phyloP scores from a whole-genome alignment of 1,284 basidiomycete genomes.

The Malassezia brasiliensis region DNA sequence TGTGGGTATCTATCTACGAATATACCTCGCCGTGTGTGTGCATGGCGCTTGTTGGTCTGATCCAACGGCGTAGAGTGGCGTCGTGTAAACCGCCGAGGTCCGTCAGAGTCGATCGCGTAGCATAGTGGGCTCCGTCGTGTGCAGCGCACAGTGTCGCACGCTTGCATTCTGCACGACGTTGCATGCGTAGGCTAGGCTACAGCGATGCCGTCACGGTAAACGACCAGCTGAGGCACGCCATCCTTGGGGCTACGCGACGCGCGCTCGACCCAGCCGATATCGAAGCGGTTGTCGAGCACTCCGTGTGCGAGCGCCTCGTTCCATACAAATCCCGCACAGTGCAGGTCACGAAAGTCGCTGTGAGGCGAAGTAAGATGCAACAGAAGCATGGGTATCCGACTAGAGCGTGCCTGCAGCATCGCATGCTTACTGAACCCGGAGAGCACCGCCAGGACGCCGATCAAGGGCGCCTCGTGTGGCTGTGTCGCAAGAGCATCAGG shows the following conservation, averaged over 20 bases:
- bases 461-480: background rate
- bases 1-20: background rate
- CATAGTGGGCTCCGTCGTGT: background rate
- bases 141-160: too few species aligned
- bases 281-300: constrained; percentile 2
- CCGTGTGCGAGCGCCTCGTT: constrained; percentile 16
- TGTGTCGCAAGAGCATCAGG: constrained; percentile 16
- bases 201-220: constrained; percentile 4
- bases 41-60: too few species aligned
- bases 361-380: constrained; percentile 20
- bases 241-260: background rate
- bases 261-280: constrained; percentile 6
- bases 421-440: constrained; percentile 34
- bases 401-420: constrained; percentile 23
- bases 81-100: too few species aligned
- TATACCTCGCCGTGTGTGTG: too few species aligned
- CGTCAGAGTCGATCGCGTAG: too few species aligned
- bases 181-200: background rate
- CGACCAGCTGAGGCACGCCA: background rate
- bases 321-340: constrained; percentile 15
- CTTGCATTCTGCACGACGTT: too few species aligned
- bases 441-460: constrained; percentile 11
- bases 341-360: background rate
- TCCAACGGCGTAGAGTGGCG: too few species aligned
- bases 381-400: constrained; percentile 22